Evolutionary conservation across 345 rosid genomes (phyloP), one percentile per base, ranked within the genome.

Genomic region (Gossypium australe): DNA sequence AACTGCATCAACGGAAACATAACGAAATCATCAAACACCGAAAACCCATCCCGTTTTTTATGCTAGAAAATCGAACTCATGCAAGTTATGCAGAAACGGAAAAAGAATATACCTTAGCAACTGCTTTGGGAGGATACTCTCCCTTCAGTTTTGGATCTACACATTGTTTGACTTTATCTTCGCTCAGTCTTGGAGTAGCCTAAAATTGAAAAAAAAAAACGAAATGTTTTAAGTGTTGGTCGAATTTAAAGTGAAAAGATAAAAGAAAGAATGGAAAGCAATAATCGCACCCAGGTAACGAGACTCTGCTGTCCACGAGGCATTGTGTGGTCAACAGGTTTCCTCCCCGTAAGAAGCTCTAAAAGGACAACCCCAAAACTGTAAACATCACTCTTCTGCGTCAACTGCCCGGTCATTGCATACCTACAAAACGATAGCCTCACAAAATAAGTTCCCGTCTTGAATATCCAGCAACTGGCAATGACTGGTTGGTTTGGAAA

Each of bases 321-420:
- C 99, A 95, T 93, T 2, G 98, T 93, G 80, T 95, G 99, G 80
- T 95, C 99, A 48, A 95, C 99, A 47, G 99, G 99, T 84, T 95
- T 95, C 85, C 99, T 90, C 76, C 98, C 99, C 0, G 99, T 95
- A 63, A 95, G 78, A 72, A 95, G 98, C 85, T 95, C 99, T 59
- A 95, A 73, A 77, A 95, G 98, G 74, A 95, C 99, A 56, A 95
- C 99, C 13, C 99, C 99, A 12, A 93, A 95, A 80, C 99, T 95
- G 74, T 95, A 95, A 43, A 95, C 99, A 83, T 95, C 98, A 73
- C 99, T 95, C 86, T 95, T 95, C 71, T 91, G 99, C 17, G 98
- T 93, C 84, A 95, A 85, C 59, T 95, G 99, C 72, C 99, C 98
- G 1, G 99, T 95, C 99, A 95, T 95, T 0, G 99, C 99, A 72